Base-by-base conservation (phyloP, 2,329 filamentous ascomycete species). In the Lachnellula occidentalis region DNA sequence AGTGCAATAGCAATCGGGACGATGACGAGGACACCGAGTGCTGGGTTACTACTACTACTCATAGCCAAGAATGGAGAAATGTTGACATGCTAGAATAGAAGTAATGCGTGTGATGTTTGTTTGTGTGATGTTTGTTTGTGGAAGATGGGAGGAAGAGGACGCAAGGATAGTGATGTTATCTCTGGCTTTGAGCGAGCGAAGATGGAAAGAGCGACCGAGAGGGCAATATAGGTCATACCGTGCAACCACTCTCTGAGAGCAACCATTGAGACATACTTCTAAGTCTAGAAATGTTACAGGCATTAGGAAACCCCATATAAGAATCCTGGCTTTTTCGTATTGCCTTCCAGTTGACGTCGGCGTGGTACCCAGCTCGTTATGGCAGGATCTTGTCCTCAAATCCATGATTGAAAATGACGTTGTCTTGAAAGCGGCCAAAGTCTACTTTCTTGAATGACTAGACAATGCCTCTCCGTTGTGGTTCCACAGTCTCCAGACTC, bases 1-100 rank as follows among this genome's bases (percentile, higher is more conserved):
- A 56, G 60, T 57, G 66, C 69, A 37, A 77, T 68, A 53, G 72
- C 63, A 56, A 78, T 76, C 41, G 76, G 75, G 52, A 78, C 71
- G 46, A 77, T 64, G 54, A 77, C 69, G 58, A 78, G 67, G 54
- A 71, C 71, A 55, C 74, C 67, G 61, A 76, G 64, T 59, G 74
- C 71, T 61, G 70, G 65, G 53, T 64, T 72, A 61, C 68, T 71
- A 54, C 68, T 71, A 54, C 54, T 67, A 64, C 57, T 67, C 67
- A 70, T 70, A 67, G 64, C 67, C 65, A 68, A 68, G 64, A 64
- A 54, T 57, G 57, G 55, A 58, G 50, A 58, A 39, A 62, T 65
- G 57, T 41, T 58, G 57, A 58, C 54, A 57, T 59, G 49, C 53
- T 61, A 62, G 57, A 61, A 59, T 55, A 45, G 54, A 48, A 51